phyloP scores from a whole-genome alignment of 2,329 filamentous ascomycete species.

The Daldinia sp. region DNA sequence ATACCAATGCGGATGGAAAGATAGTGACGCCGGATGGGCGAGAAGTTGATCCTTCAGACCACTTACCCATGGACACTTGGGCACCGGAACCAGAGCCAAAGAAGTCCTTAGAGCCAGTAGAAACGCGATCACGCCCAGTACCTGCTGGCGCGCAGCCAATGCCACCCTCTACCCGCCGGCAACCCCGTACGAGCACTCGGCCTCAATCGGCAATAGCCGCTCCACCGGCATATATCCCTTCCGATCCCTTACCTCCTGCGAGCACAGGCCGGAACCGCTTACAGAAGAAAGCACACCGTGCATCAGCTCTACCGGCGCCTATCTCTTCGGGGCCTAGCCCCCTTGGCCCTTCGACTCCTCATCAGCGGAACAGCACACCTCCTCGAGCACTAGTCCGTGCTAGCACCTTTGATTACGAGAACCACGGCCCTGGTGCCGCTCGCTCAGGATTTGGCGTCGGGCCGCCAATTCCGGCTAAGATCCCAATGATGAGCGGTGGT shows the following conservation, averaged over 20 bases:
- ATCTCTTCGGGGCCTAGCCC: slow-evolving; percentile 56
- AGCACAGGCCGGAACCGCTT: slow-evolving; percentile 64
- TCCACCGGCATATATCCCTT: slow-evolving; percentile 40
- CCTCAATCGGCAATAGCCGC: slow-evolving; percentile 58
- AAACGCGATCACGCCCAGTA: slow-evolving; percentile 54
- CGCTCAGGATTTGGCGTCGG: slow-evolving; percentile 49
- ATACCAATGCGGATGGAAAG: slow-evolving; percentile 67
- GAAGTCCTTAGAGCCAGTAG: slow-evolving; percentile 42
- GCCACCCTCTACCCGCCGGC: slow-evolving; percentile 59
- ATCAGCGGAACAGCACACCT: slow-evolving; percentile 59
- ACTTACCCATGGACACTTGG: slow-evolving; percentile 79
- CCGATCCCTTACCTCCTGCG: slow-evolving; percentile 46
- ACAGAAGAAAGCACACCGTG: slow-evolving; percentile 68
- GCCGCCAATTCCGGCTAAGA: slow-evolving; percentile 75
- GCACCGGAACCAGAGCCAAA: slow-evolving; percentile 78
- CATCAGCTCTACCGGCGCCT: slow-evolving; percentile 53
- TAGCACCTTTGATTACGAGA: slow-evolving; percentile 64
- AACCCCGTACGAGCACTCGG: slow-evolving; percentile 59
- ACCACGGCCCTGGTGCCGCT: slow-evolving; percentile 51
- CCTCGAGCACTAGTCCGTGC: slow-evolving; percentile 56
- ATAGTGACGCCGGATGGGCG: slow-evolving; percentile 79
- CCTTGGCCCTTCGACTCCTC: slow-evolving; percentile 61
- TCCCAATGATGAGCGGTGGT: slow-evolving; percentile 62
- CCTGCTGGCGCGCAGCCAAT: slow-evolving; percentile 63
- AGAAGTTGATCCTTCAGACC: slow-evolving; percentile 82